These are phyloP conservation scores for Glycine soja DNA, from an alignment of 306 rosid genomes.

Conservation along the genomic window DNA sequence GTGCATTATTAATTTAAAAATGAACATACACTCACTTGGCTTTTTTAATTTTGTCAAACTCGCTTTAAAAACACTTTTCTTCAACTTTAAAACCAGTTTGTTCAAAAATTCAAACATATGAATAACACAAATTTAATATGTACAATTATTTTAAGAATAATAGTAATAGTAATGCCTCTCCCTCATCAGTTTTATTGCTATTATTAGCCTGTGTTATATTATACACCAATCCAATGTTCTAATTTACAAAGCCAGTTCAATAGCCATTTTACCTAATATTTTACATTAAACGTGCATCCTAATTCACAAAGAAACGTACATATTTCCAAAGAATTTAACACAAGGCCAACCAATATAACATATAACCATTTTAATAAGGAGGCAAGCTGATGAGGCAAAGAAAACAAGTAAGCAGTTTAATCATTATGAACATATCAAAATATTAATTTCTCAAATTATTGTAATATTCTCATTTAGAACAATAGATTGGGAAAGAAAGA, in stretches of 20 bases:
- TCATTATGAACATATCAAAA: background rate
- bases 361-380: background rate
- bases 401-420: background rate
- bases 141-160: no score
- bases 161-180: no score
- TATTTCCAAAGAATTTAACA: background rate
- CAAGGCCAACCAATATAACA: background rate
- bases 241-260: no score
- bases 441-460: slow-evolving; percentile 10
- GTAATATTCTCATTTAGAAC: slow-evolving; percentile 7
- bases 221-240: no score
- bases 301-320: no score
- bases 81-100: background rate
- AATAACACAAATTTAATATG: background rate
- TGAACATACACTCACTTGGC: background rate
- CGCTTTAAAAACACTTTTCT: background rate
- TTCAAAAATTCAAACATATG: background rate
- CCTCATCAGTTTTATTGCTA: no score
- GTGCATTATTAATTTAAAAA: background rate
- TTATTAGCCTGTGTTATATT: no score
- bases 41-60: background rate
- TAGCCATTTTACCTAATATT: no score
- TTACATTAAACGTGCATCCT: no score
- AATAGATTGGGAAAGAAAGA: background rate
- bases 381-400: background rate